Conservation (phyloP, 768 basidiomycete genomes). For the Phanerodontia chrysosporium region DNA sequence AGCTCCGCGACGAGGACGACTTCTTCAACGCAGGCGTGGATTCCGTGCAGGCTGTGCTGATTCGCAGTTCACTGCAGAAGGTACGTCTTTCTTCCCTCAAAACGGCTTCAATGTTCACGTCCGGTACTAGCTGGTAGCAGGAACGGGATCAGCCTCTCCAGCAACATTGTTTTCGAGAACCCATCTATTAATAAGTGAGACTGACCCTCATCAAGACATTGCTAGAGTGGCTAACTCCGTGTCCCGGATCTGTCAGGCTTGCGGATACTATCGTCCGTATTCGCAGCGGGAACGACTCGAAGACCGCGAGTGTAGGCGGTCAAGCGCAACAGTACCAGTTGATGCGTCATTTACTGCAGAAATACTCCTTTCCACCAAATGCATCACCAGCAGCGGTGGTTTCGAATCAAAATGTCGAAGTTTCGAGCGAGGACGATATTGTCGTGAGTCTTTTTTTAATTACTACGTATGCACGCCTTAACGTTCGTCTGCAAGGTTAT, state of each 20-base stretch:
- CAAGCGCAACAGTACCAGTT: slow-evolving; percentile 2
- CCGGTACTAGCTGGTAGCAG: neutral
- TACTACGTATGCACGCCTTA: too few species aligned
- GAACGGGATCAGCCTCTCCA: neutral
- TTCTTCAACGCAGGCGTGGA: slow-evolving; percentile 6
- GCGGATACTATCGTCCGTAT: neutral
- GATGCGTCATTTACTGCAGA: neutral
- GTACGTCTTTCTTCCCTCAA: neutral
- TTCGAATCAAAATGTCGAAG: neutral
- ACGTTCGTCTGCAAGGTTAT: neutral
- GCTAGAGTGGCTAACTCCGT: too few species aligned
- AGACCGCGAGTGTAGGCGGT: neutral
- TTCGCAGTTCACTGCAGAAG: slow-evolving; percentile 5
- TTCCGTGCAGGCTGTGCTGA: slow-evolving; percentile 2
- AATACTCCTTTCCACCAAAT: neutral
- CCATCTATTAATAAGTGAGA: slow-evolving; percentile 6
- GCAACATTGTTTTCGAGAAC: slow-evolving; percentile 8
- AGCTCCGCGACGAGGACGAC: slow-evolving; percentile 7
- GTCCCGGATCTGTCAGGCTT: neutral
- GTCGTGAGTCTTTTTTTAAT: too few species aligned
- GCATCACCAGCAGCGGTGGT: neutral
- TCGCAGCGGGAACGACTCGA: neutral
- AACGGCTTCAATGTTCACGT: neutral
- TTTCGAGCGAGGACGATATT: too few species aligned
- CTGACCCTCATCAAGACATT: neutral